Evolutionary conservation across 2,329 filamentous ascomycete species (phyloP).

Genomic region (Trichophyton schoenleinii): DNA sequence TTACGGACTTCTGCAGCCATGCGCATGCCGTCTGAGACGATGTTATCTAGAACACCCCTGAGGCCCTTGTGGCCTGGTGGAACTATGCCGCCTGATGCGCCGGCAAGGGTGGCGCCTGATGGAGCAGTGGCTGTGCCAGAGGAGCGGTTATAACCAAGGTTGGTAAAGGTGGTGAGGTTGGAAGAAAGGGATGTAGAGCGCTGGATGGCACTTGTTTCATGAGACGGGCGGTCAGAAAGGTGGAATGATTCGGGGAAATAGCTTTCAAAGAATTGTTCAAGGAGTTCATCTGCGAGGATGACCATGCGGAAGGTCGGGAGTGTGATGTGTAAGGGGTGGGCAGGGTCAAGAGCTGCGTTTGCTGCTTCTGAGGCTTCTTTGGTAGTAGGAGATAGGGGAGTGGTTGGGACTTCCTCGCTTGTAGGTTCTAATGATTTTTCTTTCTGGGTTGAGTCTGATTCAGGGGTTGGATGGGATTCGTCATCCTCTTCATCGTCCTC

Average conservation of each 20-base stretch:
- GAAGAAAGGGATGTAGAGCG: conserved; percentile 43
- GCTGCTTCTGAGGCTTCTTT: conserved; percentile 62
- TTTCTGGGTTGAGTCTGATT: background rate
- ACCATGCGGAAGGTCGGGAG: conserved; percentile 98
- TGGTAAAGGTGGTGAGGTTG: conserved; percentile 75
- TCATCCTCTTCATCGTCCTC: conserved; percentile 54
- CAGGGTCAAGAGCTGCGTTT: conserved; percentile 82
- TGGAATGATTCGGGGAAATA: conserved; percentile 90
- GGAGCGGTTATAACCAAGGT: conserved; percentile 43
- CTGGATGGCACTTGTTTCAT: conserved; percentile 33
- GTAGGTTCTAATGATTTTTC: background rate
- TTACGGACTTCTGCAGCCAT: conserved; percentile 85
- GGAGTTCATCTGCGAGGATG: conserved; percentile 82
- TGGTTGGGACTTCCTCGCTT: conserved; percentile 7
- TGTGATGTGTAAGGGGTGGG: conserved; percentile 88
- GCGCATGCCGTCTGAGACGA: conserved; percentile 93
- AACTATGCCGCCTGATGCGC: conserved; percentile 47
- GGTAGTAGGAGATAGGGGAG: conserved; percentile 35
- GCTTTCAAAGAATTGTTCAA: conserved; percentile 95
- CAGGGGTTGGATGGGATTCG: conserved; percentile 34
- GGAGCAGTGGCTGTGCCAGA: conserved; percentile 25
- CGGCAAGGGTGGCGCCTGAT: conserved; percentile 32
- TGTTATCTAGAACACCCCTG: conserved; percentile 87
- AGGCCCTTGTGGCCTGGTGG: conserved; percentile 62
- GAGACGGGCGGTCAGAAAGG: conserved; percentile 51